phyloP scores from a whole-genome alignment of 768 basidiomycete genomes.

The Xerocomellus chrysenteron region DNA sequence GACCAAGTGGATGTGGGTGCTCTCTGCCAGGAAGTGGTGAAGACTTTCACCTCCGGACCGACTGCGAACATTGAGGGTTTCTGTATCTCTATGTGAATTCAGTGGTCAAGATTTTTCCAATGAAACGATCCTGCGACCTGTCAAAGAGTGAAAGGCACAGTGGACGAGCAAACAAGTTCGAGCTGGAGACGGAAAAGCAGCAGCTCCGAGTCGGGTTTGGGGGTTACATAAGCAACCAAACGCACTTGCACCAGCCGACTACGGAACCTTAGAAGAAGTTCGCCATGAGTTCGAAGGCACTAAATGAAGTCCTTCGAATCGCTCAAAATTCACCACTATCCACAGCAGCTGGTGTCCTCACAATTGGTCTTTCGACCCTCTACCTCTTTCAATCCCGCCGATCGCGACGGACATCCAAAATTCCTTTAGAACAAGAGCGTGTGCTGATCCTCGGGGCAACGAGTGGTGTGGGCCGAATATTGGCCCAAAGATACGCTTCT shows the following conservation, averaged over 20 bases:
- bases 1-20: too few species aligned
- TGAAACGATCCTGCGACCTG: background rate
- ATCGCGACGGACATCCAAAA: slow-evolving; percentile 32
- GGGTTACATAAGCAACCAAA: slow-evolving; percentile 1
- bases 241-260: background rate
- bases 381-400: slow-evolving; percentile 18
- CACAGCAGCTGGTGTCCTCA: slow-evolving; percentile 9
- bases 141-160: background rate
- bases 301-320: slow-evolving; percentile 3
- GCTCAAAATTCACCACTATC: slow-evolving; percentile 6
- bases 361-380: slow-evolving; percentile 15
- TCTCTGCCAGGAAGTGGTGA: background rate
- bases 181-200: too few species aligned
- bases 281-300: slow-evolving; percentile 8
- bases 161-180: background rate
- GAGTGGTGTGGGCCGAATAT: slow-evolving; percentile 72
- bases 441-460: slow-evolving; percentile 83
- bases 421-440: slow-evolving; percentile 55
- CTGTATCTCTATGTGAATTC: background rate
- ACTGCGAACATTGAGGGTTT: too few species aligned
- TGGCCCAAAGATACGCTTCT: slow-evolving; percentile 68
- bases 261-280: background rate
- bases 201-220: background rate
- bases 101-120: background rate
- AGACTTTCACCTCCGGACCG: background rate